phyloP scores from a whole-genome alignment of 2,329 filamentous ascomycete species.

The Conoideocrella luteorostrata region DNA sequence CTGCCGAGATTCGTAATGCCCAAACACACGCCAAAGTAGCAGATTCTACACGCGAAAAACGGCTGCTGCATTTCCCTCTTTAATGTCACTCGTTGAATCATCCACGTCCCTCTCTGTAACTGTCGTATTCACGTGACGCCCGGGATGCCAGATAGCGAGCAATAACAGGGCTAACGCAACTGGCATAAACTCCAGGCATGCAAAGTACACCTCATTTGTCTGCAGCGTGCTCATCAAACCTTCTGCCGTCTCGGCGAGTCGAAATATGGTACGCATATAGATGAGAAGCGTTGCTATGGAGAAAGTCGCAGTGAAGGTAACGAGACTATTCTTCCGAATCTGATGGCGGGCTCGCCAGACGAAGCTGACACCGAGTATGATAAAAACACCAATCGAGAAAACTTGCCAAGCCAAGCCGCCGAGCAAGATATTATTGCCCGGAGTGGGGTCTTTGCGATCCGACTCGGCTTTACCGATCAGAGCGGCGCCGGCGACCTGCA shows the following conservation, averaged over 20 bases:
- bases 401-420: constrained; percentile 49
- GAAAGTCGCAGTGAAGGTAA: constrained; percentile 35
- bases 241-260: constrained; percentile 47
- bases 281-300: constrained; percentile 39
- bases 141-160: constrained; percentile 29
- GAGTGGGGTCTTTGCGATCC: constrained; percentile 41
- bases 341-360: not conserved
- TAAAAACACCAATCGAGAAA: constrained; percentile 42
- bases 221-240: constrained; percentile 39
- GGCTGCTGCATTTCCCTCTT: not conserved
- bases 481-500: constrained; percentile 48
- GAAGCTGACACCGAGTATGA: constrained; percentile 36
- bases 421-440: constrained; percentile 48
- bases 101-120: not conserved
- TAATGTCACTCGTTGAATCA: not conserved
- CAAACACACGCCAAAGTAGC: too few species aligned
- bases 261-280: constrained; percentile 46
- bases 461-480: constrained; percentile 44
- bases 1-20: too few species aligned
- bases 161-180: constrained; percentile 43
- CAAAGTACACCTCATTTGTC: constrained; percentile 47
- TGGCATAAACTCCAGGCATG: constrained; percentile 46
- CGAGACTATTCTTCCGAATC: constrained; percentile 17
- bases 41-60: too few species aligned
- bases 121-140: constrained; percentile 13